A percentile compares a stretch with the other conserved stretches of the same genome.
phyloP scores from a whole-genome alignment of 2,329 filamentous ascomycete genomes.

The Amylocarpus encephaloides region DNA sequence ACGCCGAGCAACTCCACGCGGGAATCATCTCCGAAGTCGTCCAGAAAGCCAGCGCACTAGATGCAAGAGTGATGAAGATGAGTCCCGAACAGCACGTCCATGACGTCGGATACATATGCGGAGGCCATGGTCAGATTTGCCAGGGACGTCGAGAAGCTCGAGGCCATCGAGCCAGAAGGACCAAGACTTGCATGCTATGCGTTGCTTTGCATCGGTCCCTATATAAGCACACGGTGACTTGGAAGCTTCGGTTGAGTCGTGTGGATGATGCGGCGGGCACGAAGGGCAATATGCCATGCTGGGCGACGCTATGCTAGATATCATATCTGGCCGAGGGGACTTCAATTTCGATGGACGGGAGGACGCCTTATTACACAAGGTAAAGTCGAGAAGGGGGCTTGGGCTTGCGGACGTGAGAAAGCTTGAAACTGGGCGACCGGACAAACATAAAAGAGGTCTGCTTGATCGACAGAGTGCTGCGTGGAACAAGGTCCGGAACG shows the following conservation, averaged over 20 bases:
- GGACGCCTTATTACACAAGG: neutral
- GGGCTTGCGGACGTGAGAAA: slow-evolving; percentile 4
- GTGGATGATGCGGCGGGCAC: neutral
- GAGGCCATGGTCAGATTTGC: slow-evolving; percentile 4
- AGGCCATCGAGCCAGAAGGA: slow-evolving; percentile 2
- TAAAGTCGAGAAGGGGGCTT: neutral
- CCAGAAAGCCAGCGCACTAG: neutral
- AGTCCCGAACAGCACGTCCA: neutral
- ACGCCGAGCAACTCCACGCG: slow-evolving; percentile 1
- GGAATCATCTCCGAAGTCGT: neutral
- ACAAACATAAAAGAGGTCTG: slow-evolving; percentile 6
- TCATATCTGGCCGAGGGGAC: too few relatives aligned
- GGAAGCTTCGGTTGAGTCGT: neutral
- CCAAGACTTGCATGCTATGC: slow-evolving; percentile 2
- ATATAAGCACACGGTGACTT: slow-evolving; percentile 5
- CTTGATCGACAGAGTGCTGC: neutral
- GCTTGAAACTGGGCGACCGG: slow-evolving; percentile 5
- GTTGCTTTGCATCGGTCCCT: neutral
- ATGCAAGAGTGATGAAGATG: neutral
- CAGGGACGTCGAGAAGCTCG: slow-evolving; percentile 2
- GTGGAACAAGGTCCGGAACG: slow-evolving; percentile 2
- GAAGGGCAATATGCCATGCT: slow-evolving; percentile 1
- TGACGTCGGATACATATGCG: slow-evolving; percentile 5
- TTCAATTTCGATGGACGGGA: too few relatives aligned
- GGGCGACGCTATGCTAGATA: slow-evolving; percentile 1